Base-by-base conservation (phyloP, 1,284 basidiomycete genomes). In the Cystobasidiaceae sp. region DNA sequence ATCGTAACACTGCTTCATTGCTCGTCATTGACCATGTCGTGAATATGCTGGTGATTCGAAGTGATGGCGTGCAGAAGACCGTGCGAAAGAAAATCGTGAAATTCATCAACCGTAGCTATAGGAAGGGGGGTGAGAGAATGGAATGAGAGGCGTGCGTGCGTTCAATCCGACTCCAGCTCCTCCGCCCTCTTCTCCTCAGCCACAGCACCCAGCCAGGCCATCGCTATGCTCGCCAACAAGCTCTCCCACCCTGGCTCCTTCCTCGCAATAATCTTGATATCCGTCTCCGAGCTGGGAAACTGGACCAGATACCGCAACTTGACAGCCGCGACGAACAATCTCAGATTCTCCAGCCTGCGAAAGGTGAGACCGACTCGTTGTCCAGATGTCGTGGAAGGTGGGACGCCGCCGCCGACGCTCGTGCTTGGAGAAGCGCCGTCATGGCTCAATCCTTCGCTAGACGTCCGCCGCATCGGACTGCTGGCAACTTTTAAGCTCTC, bases 281-380 rank as follows among this genome's bases (percentile, higher is more conserved):
- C 88, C 70, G 93, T 91, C 84, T 58, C 4, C 71, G 70, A 3
- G 75, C 82, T 78, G n/a, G n/a, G n/a, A 34, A 91, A 81, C 3
- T 86, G 85, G 13, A 91, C 79, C 61, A 85, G 79, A 71, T 91
- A 92, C 7, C 89, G 84, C 32, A 91, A 78, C 72, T 88, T 90
- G 68, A 92, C 77, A 0, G 89, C 89, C 87, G 86, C 90, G 45
- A 84, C 85, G 86, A 88, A 92, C 15, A 90, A 75, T 25, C 87
- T 80, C 21, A 92, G 77, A 73, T 91, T 92, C 74, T 92, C 90
- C 13, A 84, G 87, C 57, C 89, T 78, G 67, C 90, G 79, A 75
- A 90, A 92, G 8, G 61, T 56, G 15, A 48, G 33, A 34, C 48
- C 46, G n/a, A 52, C 33, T 7, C 48, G 19, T 13, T 44, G 17